Evolutionary conservation across 2,329 filamentous ascomycete species (phyloP).

Genomic region (Emergomyces orientalis): DNA sequence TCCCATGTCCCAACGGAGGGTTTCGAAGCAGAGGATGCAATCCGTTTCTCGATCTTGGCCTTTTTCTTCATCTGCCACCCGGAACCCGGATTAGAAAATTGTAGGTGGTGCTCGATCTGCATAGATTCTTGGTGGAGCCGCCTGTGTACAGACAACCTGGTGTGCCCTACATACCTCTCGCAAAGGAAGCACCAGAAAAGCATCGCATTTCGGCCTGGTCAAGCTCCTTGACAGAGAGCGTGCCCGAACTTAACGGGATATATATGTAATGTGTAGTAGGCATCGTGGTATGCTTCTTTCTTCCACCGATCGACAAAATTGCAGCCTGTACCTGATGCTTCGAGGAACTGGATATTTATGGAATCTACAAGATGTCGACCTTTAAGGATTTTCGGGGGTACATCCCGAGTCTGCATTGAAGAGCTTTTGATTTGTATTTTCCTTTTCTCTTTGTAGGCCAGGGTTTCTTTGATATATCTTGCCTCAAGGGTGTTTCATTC

Average conservation of each 20-base stretch:
- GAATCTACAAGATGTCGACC: neutral
- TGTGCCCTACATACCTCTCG: neutral
- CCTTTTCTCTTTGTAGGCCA: neutral
- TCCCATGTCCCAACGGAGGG: neutral
- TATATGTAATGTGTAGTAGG: neutral
- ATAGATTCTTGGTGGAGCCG: neutral
- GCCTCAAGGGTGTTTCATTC: neutral
- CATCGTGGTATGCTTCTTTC: neutral
- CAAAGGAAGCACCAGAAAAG: neutral
- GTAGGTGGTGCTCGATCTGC: neutral
- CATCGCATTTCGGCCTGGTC: constrained; percentile 1
- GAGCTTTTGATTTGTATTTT: neutral
- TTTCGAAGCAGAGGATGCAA: constrained; percentile 7
- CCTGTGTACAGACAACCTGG: too few relatives aligned
- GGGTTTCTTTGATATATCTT: neutral
- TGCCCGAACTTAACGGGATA: neutral
- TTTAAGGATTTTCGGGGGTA: neutral
- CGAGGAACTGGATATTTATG: neutral
- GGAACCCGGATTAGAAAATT: neutral
- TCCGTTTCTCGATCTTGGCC: neutral
- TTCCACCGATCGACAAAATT: neutral
- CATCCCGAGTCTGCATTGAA: neutral
- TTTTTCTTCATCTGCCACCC: neutral
- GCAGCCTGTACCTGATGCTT: neutral
- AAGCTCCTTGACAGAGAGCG: constrained; percentile 1